Evolutionary conservation across 495 filamentous ascomycete species (phyloP), one percentile per base, ranked within the genome.

Genomic region (Talaromyces borbonicus): DNA sequence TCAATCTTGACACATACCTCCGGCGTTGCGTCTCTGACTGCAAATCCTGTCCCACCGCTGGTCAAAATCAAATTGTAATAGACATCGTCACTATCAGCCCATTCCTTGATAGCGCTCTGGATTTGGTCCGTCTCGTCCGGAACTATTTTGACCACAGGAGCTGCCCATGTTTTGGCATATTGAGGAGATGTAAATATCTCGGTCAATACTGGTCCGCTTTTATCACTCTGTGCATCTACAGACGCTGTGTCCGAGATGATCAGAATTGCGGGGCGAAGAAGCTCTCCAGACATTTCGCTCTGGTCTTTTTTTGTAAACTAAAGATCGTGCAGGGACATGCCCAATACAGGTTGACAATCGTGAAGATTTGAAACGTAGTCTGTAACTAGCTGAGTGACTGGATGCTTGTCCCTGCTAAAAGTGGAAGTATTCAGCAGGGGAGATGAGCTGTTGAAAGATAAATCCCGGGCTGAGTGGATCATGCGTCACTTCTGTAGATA

Each of bases 161-260:
- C 69, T 35, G 78, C 67, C 89, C 90, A 97, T 58, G 73, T 71
- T 15, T 65, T 71, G 7, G 61, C 65, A 33, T 79, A 81, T 8
- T 36, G 8, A 15, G 67, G 59, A 3, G 41, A 43, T 24, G 72
- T 62, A 56, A 97, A 85, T 20, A 85, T 75, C 22, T 82, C 69
- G 5, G 74, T 67, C 15, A 97, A 73, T 12, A 74, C 67, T 20
- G 68, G 67, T 9, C 76, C 73, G 14, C 84, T 79, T 45, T 75
- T 72, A 66, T 98, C 92, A 2, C 87, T 80, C 14, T 83, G 78
- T 0, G 89, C 83, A 65, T 95, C 83, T 53, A 79, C 67, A 19
- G 79, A 79, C 26, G 92, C 92, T n/a, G 93, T 97, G 42, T 94
- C 92, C 1, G 92, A 97, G 33, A 98, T 75, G 54, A 97, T 75